A percentile compares a stretch with the other conserved stretches of the same genome.
Conservation (phyloP, 495 filamentous ascomycete genomes). For the Penicillium canariense region DNA sequence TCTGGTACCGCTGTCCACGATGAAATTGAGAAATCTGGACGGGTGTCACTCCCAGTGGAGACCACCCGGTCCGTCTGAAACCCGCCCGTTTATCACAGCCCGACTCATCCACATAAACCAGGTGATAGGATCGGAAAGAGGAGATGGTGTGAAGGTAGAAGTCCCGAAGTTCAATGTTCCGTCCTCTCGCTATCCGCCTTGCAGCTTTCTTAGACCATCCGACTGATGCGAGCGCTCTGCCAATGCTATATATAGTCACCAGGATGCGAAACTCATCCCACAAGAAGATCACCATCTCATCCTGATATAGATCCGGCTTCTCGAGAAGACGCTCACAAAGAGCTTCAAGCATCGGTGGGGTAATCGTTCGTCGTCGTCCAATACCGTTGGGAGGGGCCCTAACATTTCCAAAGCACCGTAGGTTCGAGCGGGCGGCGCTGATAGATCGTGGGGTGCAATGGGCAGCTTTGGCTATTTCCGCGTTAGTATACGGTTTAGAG, state of each 20-base stretch:
- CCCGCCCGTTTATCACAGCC: conserved; percentile 30
- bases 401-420: conserved; percentile 23
- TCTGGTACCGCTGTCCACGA: conserved; percentile 35
- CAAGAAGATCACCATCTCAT: conserved; percentile 26
- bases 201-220: conserved; percentile 31
- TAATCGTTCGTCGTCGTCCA: conserved; percentile 21
- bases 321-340: conserved; percentile 24
- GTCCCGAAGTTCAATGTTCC: conserved; percentile 34
- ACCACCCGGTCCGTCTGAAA: conserved; percentile 27
- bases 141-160: conserved; percentile 33
- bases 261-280: conserved; percentile 32
- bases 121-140: conserved; percentile 17
- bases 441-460: conserved; percentile 24
- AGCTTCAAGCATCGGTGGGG: conserved; percentile 29
- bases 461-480: conserved; percentile 25
- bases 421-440: conserved; percentile 22
- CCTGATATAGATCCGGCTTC: conserved; percentile 24
- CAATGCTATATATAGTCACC: conserved; percentile 21
- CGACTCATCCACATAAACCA: conserved; percentile 11
- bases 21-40: conserved; percentile 31
- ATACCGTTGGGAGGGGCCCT: conserved; percentile 21
- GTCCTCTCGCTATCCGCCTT: conserved; percentile 27
- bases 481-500: conserved; percentile 13
- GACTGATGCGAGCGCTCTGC: conserved; percentile 21
- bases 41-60: conserved; percentile 27